These are phyloP conservation scores for Fusarium luffae DNA, from an alignment of 2,329 filamentous ascomycete species.

Conservation along the genomic window DNA sequence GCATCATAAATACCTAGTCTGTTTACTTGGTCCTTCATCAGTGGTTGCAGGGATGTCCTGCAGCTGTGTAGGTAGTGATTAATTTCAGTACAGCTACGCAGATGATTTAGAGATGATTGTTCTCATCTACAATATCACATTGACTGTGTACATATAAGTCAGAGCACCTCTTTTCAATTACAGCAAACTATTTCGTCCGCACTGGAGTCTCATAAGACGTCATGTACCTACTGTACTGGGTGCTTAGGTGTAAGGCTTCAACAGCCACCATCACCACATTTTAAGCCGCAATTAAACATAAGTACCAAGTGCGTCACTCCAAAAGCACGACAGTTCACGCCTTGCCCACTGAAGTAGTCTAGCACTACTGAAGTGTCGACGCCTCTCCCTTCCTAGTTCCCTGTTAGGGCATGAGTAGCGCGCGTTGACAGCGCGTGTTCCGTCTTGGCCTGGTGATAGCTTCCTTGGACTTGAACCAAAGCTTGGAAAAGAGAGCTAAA, in stretches of 20 bases:
- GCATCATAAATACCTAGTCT: constrained; percentile 9
- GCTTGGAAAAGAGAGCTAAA: constrained; percentile 14
- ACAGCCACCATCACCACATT: neutral
- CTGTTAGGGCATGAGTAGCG: constrained; percentile 17
- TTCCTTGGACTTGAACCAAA: constrained; percentile 19
- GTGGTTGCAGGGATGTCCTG: constrained; percentile 22
- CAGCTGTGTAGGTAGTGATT: constrained; percentile 7
- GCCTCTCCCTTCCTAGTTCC: constrained; percentile 35
- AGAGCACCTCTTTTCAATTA: neutral
- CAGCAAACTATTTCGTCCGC: neutral
- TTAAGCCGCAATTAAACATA: neutral
- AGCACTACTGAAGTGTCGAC: constrained; percentile 23
- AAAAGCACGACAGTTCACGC: constrained; percentile 26
- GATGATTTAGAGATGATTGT: neutral
- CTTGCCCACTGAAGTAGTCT: constrained; percentile 1
- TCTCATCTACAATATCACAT: neutral
- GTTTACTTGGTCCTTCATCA: constrained; percentile 1
- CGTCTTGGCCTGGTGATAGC: constrained; percentile 17
- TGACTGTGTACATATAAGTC: neutral
- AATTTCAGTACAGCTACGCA: constrained; percentile 29
- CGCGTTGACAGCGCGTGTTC: constrained; percentile 7
- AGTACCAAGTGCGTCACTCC: constrained; percentile 22
- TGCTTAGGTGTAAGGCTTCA: constrained; percentile 6
- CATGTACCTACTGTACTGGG: neutral
- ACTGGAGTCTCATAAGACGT: neutral